These are phyloP conservation scores for Collybia sordida DNA, from an alignment of 768 basidiomycete species.

Conservation along the genomic window DNA sequence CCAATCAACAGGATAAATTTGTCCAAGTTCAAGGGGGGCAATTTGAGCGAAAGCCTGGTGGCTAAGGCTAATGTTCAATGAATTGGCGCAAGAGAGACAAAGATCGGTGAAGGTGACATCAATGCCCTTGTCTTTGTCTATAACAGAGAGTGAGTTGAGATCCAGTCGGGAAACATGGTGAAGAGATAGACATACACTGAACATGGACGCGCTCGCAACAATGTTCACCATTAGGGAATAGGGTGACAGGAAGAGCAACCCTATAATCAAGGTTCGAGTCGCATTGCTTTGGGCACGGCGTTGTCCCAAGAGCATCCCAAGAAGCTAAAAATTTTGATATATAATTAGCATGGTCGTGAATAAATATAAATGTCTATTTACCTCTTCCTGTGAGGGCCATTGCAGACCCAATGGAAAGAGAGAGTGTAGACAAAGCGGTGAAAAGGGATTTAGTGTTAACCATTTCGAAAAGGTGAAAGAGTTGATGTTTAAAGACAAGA, in stretches of 20 bases:
- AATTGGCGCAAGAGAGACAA: conserved; percentile 6
- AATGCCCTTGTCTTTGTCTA: conserved; percentile 1
- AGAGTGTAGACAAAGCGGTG: no score
- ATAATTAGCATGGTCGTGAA: neutral
- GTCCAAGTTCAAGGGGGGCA: conserved; percentile 9
- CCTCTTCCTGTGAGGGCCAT: neutral
- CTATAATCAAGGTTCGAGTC: conserved; percentile 6
- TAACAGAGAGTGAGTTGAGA: neutral
- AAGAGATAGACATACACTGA: conserved; percentile 7
- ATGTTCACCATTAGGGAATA: conserved; percentile 10
- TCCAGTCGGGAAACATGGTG: neutral
- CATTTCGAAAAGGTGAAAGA: no score
- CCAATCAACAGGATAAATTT: conserved; percentile 10
- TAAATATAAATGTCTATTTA: neutral
- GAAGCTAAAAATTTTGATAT: conserved; percentile 1
- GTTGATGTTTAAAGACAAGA: no score
- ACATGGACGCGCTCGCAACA: conserved; percentile 9
- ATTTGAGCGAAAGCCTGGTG: conserved; percentile 11
- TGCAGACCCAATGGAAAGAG: neutral
- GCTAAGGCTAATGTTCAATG: conserved; percentile 12
- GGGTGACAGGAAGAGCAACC: conserved; percentile 9
- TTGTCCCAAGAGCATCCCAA: conserved; percentile 11
- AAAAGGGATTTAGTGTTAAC: no score
- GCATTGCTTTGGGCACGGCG: conserved; percentile 8
- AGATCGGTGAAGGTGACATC: conserved; percentile 6